phyloP scores from a whole-genome alignment of 1,139 yeast genomes.

The Blastobotrys serpentis region DNA sequence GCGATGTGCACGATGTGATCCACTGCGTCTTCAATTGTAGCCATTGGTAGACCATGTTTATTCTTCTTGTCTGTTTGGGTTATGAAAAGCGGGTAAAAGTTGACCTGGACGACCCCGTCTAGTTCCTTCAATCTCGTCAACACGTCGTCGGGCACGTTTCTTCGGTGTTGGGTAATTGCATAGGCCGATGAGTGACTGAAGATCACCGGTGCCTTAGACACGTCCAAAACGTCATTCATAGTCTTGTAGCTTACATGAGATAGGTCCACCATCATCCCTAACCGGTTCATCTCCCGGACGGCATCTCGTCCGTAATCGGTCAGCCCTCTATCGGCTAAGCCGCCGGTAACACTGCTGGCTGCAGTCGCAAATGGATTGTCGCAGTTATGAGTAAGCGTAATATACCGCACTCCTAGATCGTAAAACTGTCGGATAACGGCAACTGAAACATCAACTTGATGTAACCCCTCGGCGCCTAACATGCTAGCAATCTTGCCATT shows the following conservation, averaged over 20 bases:
- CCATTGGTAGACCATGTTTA: constrained; percentile 17
- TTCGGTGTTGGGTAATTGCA: constrained; percentile 42
- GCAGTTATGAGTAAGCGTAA: constrained; percentile 54
- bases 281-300: constrained; percentile 49
- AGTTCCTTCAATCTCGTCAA: constrained; percentile 42
- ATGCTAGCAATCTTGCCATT: constrained; percentile 45
- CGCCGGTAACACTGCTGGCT: constrained; percentile 47
- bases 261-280: constrained; percentile 55
- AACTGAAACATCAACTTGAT: constrained; percentile 50
- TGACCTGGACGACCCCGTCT: constrained; percentile 52
- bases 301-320: constrained; percentile 43
- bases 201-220: constrained; percentile 49
- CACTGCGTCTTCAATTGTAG: constrained; percentile 50
- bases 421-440: constrained; percentile 50
- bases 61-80: constrained; percentile 28
- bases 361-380: constrained; percentile 59
- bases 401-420: constrained; percentile 52
- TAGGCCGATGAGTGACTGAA: constrained; percentile 53
- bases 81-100: constrained; percentile 49
- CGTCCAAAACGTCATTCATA: constrained; percentile 47
- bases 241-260: constrained; percentile 54
- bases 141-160: constrained; percentile 54
- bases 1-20: constrained; percentile 48
- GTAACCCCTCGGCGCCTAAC: constrained; percentile 54
- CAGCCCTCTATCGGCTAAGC: constrained; percentile 48